phyloP scores from a whole-genome alignment of 2,329 filamentous ascomycete genomes.

The Alternaria brassicicola region DNA sequence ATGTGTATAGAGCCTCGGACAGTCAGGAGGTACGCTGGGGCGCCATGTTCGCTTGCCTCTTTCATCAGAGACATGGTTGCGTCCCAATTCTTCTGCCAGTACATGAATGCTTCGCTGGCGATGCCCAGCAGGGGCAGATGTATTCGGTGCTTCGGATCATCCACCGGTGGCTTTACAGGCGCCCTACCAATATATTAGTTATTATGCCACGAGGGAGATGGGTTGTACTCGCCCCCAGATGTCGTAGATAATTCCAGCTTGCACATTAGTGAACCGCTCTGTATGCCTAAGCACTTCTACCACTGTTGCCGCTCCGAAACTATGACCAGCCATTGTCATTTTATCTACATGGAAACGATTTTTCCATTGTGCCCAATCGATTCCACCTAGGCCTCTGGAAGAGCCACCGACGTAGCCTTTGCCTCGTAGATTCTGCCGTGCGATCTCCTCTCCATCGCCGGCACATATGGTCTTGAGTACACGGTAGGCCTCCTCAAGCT shows the following conservation, averaged over 20 bases:
- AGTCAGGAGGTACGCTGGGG: constrained; percentile 55
- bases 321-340: constrained; percentile 69
- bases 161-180: constrained; percentile 50
- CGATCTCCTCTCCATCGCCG: constrained; percentile 60
- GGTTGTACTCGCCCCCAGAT: constrained; percentile 59
- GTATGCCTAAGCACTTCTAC: constrained; percentile 64
- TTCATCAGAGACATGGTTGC: constrained; percentile 62
- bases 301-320: constrained; percentile 69
- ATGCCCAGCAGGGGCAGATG: constrained; percentile 66
- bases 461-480: constrained; percentile 62
- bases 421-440: constrained; percentile 60
- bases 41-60: constrained; percentile 59
- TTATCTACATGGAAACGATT: constrained; percentile 61
- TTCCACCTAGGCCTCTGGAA: constrained; percentile 62
- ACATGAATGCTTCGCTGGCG: constrained; percentile 72
- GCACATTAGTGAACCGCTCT: constrained; percentile 62
- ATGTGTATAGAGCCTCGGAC: constrained; percentile 68
- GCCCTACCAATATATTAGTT: constrained; percentile 48
- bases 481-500: constrained; percentile 68
- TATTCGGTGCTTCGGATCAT: constrained; percentile 55
- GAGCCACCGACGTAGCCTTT: constrained; percentile 65
- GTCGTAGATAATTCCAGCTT: constrained; percentile 70
- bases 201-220: neutral
- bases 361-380: constrained; percentile 64
- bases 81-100: constrained; percentile 69